phyloP scores from a whole-genome alignment of 306 rosid genomes.

The Lathyrus aphaca region DNA sequence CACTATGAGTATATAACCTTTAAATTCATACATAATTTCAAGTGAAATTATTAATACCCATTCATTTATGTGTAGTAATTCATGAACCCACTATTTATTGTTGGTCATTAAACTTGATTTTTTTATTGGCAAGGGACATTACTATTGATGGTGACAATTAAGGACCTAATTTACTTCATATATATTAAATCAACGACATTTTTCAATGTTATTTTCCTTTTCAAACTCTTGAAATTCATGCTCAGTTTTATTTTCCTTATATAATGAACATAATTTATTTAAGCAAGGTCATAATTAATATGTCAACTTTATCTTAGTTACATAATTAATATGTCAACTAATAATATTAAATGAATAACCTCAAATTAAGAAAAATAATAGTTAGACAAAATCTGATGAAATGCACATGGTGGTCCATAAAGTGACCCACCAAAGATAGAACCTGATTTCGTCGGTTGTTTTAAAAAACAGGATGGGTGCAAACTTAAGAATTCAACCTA shows the following conservation, averaged over 20 bases:
- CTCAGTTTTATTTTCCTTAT: background rate
- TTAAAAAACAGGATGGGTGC: background rate
- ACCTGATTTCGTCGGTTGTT: constrained; percentile 45
- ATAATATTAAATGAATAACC: background rate
- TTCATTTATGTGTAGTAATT: background rate
- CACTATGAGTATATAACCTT: too few relatives aligned
- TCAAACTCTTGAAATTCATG: background rate
- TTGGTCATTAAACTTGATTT: background rate
- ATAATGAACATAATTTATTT: background rate
- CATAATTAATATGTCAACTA: background rate
- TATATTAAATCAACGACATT: background rate
- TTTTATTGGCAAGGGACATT: background rate
- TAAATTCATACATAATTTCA: too few relatives aligned
- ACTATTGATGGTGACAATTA: background rate
- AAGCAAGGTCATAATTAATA: background rate
- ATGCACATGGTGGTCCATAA: constrained; percentile 21
- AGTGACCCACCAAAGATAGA: constrained; percentile 40
- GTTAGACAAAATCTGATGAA: constrained; percentile 17
- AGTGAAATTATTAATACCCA: background rate
- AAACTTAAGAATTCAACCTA: too few relatives aligned
- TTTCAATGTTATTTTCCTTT: background rate
- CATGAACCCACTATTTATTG: background rate
- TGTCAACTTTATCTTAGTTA: background rate
- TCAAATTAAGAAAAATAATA: background rate
- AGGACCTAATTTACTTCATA: background rate